Conservation (phyloP, 345 rosid genomes). For the Corymbia maculata region DNA sequence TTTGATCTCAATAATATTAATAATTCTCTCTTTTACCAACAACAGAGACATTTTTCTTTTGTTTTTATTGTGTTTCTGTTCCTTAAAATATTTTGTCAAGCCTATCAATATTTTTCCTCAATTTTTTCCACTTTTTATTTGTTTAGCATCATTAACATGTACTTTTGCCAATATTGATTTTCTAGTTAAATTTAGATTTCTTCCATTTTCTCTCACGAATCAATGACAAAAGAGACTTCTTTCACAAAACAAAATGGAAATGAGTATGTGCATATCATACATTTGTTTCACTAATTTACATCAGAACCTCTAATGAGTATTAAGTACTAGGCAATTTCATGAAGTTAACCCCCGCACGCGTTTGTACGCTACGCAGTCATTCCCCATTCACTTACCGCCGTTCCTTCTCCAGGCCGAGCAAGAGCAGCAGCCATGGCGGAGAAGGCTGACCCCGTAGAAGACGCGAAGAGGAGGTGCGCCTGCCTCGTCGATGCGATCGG, state of each 20-base stretch:
- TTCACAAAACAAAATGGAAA: not conserved
- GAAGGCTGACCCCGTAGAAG: conserved; percentile 9
- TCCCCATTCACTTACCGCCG: not conserved
- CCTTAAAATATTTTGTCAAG: not conserved
- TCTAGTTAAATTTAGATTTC: not conserved
- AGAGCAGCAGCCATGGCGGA: not conserved
- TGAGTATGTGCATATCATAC: not conserved
- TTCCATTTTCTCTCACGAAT: not conserved
- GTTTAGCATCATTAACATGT: not conserved
- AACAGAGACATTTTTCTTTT: not conserved
- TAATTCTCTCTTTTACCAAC: too few species aligned
- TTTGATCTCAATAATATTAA: too few species aligned
- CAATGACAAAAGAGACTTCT: not conserved
- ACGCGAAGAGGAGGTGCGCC: conserved; percentile 44
- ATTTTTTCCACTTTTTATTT: not conserved
- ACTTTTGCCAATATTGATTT: not conserved
- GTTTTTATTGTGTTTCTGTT: not conserved
- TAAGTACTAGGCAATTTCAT: not conserved
- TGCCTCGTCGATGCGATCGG: conserved; percentile 28
- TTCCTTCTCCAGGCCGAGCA: not conserved
- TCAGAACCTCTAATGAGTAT: not conserved
- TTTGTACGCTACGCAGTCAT: not conserved
- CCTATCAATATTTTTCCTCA: not conserved
- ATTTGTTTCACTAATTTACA: not conserved
- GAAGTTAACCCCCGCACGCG: not conserved